These are phyloP conservation scores for Penicillium turbatum DNA, from an alignment of 495 filamentous ascomycete species.

Conservation along the genomic window DNA sequence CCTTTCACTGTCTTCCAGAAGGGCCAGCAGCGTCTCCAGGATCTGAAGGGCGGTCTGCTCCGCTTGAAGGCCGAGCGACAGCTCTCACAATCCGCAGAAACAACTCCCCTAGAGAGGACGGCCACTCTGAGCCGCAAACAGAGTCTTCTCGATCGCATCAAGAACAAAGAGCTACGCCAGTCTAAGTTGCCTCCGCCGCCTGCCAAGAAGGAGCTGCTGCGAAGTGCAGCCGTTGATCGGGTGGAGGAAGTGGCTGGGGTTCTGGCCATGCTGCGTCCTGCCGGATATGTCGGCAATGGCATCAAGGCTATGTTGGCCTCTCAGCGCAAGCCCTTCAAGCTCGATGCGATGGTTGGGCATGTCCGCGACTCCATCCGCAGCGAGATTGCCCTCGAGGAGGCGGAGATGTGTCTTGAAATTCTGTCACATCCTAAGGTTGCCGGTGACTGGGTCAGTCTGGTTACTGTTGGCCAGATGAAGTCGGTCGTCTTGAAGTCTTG, in stretches of 20 bases:
- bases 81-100: constrained; percentile 18
- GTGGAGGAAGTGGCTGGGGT: constrained; percentile 42
- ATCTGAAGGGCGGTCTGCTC: constrained; percentile 41
- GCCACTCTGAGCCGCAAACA: constrained; percentile 36
- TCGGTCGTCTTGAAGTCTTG: constrained; percentile 45
- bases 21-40: constrained; percentile 46
- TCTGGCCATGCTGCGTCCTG: constrained; percentile 37
- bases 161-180: constrained; percentile 42
- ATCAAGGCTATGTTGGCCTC: constrained; percentile 30
- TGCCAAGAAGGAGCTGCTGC: constrained; percentile 39
- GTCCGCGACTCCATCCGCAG: constrained; percentile 40
- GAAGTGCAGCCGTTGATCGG: constrained; percentile 36
- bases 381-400: constrained; percentile 39
- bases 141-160: constrained; percentile 42
- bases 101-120: constrained; percentile 21
- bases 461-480: constrained; percentile 38
- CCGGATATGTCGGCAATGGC: constrained; percentile 31
- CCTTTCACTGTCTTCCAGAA: constrained; percentile 41
- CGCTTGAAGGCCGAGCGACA: constrained; percentile 38
- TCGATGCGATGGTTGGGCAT: constrained; percentile 37
- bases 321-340: constrained; percentile 40
- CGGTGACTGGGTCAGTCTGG: constrained; percentile 42
- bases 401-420: constrained; percentile 42
- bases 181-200: constrained; percentile 43
- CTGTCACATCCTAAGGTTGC: constrained; percentile 39